A percentile compares a stretch with the other conserved stretches of the same genome.
Conservation (phyloP, 1,284 basidiomycete genomes). For the Cutaneotrichosporon sp. region DNA sequence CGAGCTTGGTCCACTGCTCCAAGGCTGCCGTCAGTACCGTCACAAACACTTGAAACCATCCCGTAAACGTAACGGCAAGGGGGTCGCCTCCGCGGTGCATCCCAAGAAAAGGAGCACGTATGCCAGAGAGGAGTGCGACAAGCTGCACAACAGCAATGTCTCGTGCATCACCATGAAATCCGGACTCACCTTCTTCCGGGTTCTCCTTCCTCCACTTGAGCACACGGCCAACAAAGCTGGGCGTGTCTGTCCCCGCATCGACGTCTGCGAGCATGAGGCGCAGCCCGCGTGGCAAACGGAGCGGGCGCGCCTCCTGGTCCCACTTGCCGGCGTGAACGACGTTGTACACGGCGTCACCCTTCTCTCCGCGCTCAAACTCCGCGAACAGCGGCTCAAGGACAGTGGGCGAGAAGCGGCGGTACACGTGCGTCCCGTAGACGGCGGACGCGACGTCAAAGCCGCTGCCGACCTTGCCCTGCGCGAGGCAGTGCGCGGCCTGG, state of each 20-base stretch:
- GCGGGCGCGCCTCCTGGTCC: slow-evolving; percentile 60
- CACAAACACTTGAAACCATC: not conserved
- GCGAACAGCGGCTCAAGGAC: slow-evolving; percentile 69
- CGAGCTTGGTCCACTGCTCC: slow-evolving; percentile 69
- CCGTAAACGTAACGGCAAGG: too few relatives aligned
- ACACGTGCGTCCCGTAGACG: slow-evolving; percentile 92
- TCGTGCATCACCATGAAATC: too few relatives aligned
- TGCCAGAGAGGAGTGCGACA: too few relatives aligned
- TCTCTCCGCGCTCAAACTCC: slow-evolving; percentile 51
- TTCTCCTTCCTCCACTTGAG: slow-evolving; percentile 77
- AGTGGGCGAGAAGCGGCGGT: slow-evolving; percentile 80
- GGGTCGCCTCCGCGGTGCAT: too few relatives aligned
- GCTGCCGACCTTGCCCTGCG: slow-evolving; percentile 96
- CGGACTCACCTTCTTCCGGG: slow-evolving; percentile 60
- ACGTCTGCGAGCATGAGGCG: slow-evolving; percentile 88
- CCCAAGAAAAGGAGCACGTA: too few relatives aligned
- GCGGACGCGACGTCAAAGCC: slow-evolving; percentile 97
- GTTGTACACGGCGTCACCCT: slow-evolving; percentile 4
- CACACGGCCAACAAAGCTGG: slow-evolving; percentile 84
- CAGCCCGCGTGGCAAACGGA: slow-evolving; percentile 76
- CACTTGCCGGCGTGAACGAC: slow-evolving; percentile 23
- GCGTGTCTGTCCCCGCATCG: slow-evolving; percentile 89
- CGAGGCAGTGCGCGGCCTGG: slow-evolving; percentile 93
- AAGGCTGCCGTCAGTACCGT: slow-evolving; percentile 63
- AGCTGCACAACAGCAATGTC: not conserved